Evolutionary conservation across 2,329 filamentous ascomycete genomes (phyloP).

Genomic region (Epichloe festucae): DNA sequence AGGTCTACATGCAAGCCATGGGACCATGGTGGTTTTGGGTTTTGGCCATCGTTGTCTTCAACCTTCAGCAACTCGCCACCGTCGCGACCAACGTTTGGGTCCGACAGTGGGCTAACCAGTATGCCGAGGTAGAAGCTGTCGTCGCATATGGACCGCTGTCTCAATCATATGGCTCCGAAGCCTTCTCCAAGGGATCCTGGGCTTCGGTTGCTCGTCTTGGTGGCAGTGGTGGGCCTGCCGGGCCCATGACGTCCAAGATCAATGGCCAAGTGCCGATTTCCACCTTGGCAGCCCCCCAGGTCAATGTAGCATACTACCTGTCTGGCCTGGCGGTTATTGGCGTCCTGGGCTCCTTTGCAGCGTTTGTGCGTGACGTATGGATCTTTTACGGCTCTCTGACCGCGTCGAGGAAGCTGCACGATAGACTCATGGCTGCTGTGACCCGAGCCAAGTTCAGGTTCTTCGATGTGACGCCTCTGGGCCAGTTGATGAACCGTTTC

Average conservation of each 20-base stretch:
- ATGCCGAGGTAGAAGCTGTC: constrained; percentile 33
- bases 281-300: constrained; percentile 33
- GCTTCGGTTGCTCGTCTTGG: constrained; percentile 25
- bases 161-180: constrained; percentile 13
- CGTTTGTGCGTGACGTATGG: constrained; percentile 71
- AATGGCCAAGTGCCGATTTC: constrained; percentile 7
- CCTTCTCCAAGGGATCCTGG: constrained; percentile 18
- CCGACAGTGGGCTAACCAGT: constrained; percentile 86
- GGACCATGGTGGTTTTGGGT: constrained; percentile 96
- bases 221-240: constrained; percentile 13
- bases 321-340: constrained; percentile 71
- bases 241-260: neutral
- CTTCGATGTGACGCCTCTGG: constrained; percentile 90
- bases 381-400: constrained; percentile 79
- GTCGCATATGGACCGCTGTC: constrained; percentile 12
- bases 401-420: constrained; percentile 76
- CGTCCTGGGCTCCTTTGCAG: constrained; percentile 63
- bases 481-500: constrained; percentile 96
- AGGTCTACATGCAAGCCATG: constrained; percentile 80
- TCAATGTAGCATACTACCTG: constrained; percentile 77
- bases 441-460: constrained; percentile 91
- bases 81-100: constrained; percentile 94
- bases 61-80: constrained; percentile 68
- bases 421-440: constrained; percentile 62
- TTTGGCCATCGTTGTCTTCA: constrained; percentile 61